Conservation (phyloP, 495 filamentous ascomycete species). For the Articulospora tetracladia region DNA sequence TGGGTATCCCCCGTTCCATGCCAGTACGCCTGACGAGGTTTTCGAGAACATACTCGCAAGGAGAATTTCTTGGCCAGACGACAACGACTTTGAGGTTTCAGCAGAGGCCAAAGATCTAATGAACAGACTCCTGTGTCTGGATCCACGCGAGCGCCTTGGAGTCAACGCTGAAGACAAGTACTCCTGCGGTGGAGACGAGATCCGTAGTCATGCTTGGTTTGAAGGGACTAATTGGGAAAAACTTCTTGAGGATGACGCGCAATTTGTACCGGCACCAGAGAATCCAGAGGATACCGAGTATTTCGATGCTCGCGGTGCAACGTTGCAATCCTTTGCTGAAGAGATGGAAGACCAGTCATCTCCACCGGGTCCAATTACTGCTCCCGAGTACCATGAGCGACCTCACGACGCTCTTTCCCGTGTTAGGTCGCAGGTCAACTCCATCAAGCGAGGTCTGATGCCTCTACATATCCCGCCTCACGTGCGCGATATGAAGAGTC, state of each 20-base stretch:
- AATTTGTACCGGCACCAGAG: conserved; percentile 89
- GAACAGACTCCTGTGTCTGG: conserved; percentile 78
- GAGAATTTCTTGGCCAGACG: conserved; percentile 82
- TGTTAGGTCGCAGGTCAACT: conserved; percentile 72
- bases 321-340: conserved; percentile 81
- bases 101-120: conserved; percentile 89
- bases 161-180: conserved; percentile 78
- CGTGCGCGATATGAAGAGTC: conserved; percentile 81
- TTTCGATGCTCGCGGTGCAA: conserved; percentile 89
- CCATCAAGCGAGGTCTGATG: conserved; percentile 83
- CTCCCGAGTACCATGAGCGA: conserved; percentile 71
- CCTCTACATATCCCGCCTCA: conserved; percentile 95
- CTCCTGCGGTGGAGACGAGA: conserved; percentile 80
- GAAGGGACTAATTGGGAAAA: conserved; percentile 83
- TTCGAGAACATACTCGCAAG: conserved; percentile 94
- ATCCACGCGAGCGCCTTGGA: conserved; percentile 77
- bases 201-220: conserved; percentile 88
- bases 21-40: conserved; percentile 82
- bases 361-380: conserved; percentile 53
- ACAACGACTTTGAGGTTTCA: conserved; percentile 68
- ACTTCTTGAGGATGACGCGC: conserved; percentile 84
- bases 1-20: conserved; percentile 91
- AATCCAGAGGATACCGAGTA: conserved; percentile 98
- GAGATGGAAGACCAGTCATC: conserved; percentile 88
- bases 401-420: conserved; percentile 94